Percentiles rank a stretch among this genome's conserved stretches.
Conservation (phyloP, 306 rosid genomes). For the Acmispon strigosus region DNA sequence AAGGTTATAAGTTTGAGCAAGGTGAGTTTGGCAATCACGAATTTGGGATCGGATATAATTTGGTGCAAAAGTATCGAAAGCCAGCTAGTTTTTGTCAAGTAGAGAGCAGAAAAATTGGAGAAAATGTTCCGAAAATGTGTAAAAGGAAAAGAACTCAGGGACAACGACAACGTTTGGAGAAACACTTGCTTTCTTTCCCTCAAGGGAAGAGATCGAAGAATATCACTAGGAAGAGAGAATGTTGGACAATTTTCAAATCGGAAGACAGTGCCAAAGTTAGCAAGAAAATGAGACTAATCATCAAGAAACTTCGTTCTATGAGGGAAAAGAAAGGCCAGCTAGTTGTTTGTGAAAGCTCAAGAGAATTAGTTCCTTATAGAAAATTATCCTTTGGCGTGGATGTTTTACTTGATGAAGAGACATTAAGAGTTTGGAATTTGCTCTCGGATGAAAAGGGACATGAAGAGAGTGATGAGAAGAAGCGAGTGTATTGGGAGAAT, state of each 20-base stretch:
- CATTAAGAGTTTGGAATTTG: slow-evolving; percentile 27
- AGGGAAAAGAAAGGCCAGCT: background rate
- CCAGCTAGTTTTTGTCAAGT: background rate
- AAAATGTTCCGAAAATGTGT: background rate
- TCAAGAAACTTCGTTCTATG: background rate
- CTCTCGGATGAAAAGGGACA: background rate
- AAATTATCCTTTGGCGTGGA: background rate
- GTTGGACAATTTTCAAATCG: background rate
- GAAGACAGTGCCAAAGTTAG: background rate
- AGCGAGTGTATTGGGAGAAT: background rate
- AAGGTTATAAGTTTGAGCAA: background rate
- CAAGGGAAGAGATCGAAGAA: slow-evolving; percentile 14
- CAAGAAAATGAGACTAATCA: background rate
- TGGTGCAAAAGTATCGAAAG: background rate
- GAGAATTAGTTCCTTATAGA: slow-evolving; percentile 11
- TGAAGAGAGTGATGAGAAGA: slow-evolving; percentile 10
- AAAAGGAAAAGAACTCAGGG: slow-evolving; percentile 2
- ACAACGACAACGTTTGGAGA: background rate
- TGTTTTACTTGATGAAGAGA: slow-evolving; percentile 17
- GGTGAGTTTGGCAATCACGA: background rate
- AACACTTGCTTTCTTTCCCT: background rate
- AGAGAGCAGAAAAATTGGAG: background rate
- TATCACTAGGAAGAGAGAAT: background rate
- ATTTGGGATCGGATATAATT: background rate
- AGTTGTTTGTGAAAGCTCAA: background rate